A percentile compares a stretch with the other conserved stretches of the same genome.
phyloP scores from a whole-genome alignment of 2,329 filamentous ascomycete species.

The Fusarium pininemorale region DNA sequence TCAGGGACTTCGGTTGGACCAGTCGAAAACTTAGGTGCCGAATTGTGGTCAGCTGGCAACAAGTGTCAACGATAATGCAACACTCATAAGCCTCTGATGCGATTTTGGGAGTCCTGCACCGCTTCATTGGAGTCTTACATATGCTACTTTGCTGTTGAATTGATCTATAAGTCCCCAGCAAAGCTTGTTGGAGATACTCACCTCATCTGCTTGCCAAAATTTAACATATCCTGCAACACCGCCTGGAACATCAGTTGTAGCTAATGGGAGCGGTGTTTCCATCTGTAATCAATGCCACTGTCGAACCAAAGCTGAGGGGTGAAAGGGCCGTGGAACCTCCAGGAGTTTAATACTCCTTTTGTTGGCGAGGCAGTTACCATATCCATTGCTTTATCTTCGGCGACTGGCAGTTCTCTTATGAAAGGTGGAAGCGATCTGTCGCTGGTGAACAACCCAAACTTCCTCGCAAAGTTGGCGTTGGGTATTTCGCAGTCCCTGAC shows the following conservation, averaged over 20 bases:
- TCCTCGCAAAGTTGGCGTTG: conserved; percentile 57
- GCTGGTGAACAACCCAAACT: conserved; percentile 49
- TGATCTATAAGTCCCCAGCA: not conserved
- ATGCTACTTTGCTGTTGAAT: not conserved
- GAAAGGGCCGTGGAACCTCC: conserved; percentile 54
- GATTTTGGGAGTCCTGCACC: no score
- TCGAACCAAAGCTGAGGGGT: conserved; percentile 58
- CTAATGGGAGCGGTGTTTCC: conserved; percentile 36
- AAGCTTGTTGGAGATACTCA: not conserved
- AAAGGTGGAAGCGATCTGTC: conserved; percentile 46
- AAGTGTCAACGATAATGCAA: not conserved
- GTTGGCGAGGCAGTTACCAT: conserved; percentile 43
- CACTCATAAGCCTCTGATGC: not conserved
- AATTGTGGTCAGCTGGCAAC: conserved; percentile 2
- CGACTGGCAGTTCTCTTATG: conserved; percentile 52
- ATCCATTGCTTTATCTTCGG: conserved; percentile 53
- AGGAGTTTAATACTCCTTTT: conserved; percentile 42
- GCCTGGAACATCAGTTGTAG: not conserved
- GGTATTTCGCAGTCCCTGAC: conserved; percentile 51
- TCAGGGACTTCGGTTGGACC: not conserved
- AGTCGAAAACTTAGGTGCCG: not conserved
- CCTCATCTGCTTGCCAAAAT: not conserved
- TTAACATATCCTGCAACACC: not conserved
- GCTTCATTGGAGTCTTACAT: no score
- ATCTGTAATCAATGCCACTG: conserved; percentile 55